These are phyloP conservation scores for Verticillium nubilum DNA, from an alignment of 2,329 filamentous ascomycete genomes.

Conservation along the genomic window DNA sequence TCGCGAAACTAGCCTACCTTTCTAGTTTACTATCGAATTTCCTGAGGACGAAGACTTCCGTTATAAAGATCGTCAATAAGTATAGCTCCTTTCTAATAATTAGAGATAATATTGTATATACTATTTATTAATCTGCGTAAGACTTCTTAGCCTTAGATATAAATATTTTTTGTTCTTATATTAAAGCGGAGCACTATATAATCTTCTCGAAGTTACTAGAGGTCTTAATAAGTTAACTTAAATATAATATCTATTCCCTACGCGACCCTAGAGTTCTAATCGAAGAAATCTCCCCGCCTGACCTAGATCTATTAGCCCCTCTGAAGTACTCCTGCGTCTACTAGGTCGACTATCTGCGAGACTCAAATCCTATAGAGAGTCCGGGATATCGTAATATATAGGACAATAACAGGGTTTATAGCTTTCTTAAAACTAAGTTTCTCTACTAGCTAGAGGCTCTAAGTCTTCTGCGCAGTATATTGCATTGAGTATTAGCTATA, in stretches of 20 bases:
- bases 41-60: background rate
- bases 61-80: background rate
- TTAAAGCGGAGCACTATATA: background rate
- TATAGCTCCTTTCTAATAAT: background rate
- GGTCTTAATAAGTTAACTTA: background rate
- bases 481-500: conserved; percentile 17
- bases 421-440: conserved; percentile 27
- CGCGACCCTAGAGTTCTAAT: too few species aligned
- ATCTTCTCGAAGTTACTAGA: background rate
- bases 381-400: too few species aligned
- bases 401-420: too few species aligned
- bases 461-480: conserved; percentile 22
- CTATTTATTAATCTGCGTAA: background rate
- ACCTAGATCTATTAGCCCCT: too few species aligned
- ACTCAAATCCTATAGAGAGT: too few species aligned
- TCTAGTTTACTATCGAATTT: background rate
- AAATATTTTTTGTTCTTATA: background rate
- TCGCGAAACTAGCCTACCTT: too few species aligned
- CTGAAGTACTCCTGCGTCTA: too few species aligned
- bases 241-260: background rate
- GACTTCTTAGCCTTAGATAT: background rate
- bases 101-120: background rate
- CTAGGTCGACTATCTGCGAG: too few species aligned
- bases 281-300: too few species aligned
- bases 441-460: conserved; percentile 39